phyloP scores from a whole-genome alignment of 2,329 filamentous ascomycete species.

The Nigrograna mackinnonii region DNA sequence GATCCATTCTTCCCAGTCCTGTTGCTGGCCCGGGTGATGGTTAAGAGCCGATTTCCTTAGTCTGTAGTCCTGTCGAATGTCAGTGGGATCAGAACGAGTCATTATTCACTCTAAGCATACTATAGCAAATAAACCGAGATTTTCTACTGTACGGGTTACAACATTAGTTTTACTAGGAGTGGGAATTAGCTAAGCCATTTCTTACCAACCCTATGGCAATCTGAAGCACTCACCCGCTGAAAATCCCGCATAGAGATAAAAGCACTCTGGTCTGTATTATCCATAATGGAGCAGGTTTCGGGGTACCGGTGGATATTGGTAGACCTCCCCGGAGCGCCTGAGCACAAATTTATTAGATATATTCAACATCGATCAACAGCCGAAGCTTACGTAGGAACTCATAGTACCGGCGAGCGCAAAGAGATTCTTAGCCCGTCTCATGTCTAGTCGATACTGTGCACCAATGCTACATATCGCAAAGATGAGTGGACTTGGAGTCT shows the following conservation, averaged over 20 bases:
- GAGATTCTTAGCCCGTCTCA: conserved; percentile 27
- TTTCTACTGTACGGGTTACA: conserved; percentile 15
- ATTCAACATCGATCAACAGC: neutral
- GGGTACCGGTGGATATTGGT: conserved; percentile 8
- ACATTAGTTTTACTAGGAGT: conserved; percentile 12
- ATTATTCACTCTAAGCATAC: too few relatives aligned
- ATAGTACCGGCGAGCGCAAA: conserved; percentile 18
- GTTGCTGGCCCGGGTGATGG: conserved; percentile 6
- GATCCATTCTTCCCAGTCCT: conserved; percentile 32
- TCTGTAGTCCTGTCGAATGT: too few relatives aligned
- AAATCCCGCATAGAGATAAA: conserved; percentile 29
- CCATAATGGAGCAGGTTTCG: conserved; percentile 25
- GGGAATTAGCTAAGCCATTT: too few relatives aligned
- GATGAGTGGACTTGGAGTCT: conserved; percentile 29
- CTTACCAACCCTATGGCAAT: too few relatives aligned
- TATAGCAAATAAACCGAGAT: conserved; percentile 17
- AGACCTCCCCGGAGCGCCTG: conserved; percentile 9
- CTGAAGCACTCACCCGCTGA: too few relatives aligned
- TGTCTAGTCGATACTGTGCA: conserved; percentile 36
- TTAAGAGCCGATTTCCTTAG: conserved; percentile 17
- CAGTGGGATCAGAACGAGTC: too few relatives aligned
- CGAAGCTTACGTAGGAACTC: too few relatives aligned
- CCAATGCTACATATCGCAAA: conserved; percentile 42
- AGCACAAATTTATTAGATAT: neutral
- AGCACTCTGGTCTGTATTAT: conserved; percentile 33